A percentile compares a stretch with the other conserved stretches of the same genome.
Conservation (phyloP, 1,284 basidiomycete genomes). For the Cryptococcus floricola region DNA sequence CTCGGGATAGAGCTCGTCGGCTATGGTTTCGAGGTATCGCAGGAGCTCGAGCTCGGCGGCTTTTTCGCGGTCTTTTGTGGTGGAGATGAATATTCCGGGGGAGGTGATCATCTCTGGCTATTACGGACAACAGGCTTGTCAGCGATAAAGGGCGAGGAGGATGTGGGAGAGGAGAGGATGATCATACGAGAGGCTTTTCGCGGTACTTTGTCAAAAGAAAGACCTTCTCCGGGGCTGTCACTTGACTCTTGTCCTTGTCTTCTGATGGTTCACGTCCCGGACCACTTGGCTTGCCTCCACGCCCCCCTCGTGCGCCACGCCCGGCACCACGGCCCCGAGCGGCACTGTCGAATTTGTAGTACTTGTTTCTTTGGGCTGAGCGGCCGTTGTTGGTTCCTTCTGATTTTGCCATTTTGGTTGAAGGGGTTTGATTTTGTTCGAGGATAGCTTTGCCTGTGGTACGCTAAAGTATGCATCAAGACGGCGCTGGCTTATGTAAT, state of each 20-base stretch:
- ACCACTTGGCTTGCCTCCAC: neutral
- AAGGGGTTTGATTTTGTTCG: too few species aligned
- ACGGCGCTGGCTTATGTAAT: too few species aligned
- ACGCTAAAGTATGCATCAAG: too few species aligned
- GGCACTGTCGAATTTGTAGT: slow-evolving; percentile 22
- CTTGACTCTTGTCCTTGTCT: too few species aligned
- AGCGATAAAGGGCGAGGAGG: neutral
- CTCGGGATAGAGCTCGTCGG: slow-evolving; percentile 43
- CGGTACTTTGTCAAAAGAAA: slow-evolving; percentile 27
- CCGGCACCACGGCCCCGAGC: slow-evolving; percentile 12
- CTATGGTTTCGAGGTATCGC: slow-evolving; percentile 37
- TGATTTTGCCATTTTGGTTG: slow-evolving; percentile 11
- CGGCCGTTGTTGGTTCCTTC: slow-evolving; percentile 3
- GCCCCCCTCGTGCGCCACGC: slow-evolving; percentile 11
- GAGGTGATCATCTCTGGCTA: slow-evolving; percentile 34
- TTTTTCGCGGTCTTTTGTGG: slow-evolving; percentile 36
- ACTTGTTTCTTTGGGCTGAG: slow-evolving; percentile 22
- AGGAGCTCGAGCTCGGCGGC: slow-evolving; percentile 41
- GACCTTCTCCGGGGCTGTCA: neutral
- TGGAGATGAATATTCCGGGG: slow-evolving; percentile 37
- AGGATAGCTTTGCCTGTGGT: too few species aligned
- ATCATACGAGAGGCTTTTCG: slow-evolving; percentile 22
- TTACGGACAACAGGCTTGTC: neutral
- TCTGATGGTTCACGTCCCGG: too few species aligned
- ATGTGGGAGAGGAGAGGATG: neutral